Percentiles rank a stretch among this genome's conserved stretches.
These are phyloP conservation scores for Agrostemma githago DNA, from an alignment of 148 eudicot species.

Conservation along the genomic window DNA sequence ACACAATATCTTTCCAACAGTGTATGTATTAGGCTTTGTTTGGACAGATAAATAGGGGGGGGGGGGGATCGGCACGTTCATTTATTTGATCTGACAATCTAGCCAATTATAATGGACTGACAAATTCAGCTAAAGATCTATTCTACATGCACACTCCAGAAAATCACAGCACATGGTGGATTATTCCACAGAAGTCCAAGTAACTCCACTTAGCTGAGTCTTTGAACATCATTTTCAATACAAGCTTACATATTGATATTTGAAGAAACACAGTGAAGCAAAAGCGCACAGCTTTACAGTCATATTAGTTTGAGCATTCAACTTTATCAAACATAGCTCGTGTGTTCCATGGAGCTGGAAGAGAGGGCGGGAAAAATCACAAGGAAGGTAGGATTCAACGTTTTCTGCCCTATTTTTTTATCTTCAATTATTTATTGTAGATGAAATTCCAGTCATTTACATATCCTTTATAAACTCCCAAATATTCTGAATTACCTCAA, in stretches of 20 bases:
- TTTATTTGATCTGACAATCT: not conserved
- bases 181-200: not conserved
- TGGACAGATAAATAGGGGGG: no score
- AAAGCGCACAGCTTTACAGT: not conserved
- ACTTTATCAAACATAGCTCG: not conserved
- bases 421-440: not conserved
- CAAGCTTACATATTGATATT: not conserved
- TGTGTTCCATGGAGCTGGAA: not conserved
- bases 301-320: not conserved
- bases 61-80: not conserved
- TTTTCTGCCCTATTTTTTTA: not conserved
- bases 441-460: not conserved
- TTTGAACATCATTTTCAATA: not conserved
- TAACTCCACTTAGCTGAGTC: not conserved
- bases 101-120: not conserved
- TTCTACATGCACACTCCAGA: not conserved
- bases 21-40: not conserved
- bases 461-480: not conserved
- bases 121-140: constrained; percentile 2
- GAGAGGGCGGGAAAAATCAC: not conserved
- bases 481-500: not conserved
- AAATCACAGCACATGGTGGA: not conserved
- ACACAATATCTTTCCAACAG: not conserved
- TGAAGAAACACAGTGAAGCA: not conserved
- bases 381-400: not conserved